Evolutionary conservation across 768 basidiomycete genomes (phyloP).

Genomic region (Rhizopogon sp.): DNA sequence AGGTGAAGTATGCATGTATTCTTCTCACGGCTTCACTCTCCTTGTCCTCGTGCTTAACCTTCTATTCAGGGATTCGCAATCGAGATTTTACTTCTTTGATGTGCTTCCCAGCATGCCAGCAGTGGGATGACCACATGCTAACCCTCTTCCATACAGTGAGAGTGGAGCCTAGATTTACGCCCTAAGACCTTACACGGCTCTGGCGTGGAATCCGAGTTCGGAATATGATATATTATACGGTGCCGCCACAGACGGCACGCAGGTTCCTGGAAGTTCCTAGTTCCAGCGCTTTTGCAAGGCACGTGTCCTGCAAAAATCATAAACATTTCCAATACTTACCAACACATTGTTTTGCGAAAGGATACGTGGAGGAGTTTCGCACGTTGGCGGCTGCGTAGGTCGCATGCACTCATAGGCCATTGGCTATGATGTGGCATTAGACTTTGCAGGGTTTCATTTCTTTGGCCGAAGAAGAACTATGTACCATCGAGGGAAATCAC

Average conservation of each 20-base stretch:
- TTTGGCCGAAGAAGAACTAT: no score
- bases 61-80: background rate
- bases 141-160: background rate
- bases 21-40: background rate
- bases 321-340: background rate
- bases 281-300: background rate
- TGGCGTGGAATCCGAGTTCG: background rate
- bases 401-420: background rate
- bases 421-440: background rate
- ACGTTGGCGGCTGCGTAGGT: background rate
- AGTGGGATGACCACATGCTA: background rate
- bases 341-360: background rate
- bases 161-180: background rate
- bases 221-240: background rate
- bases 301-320: background rate
- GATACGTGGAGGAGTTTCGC: background rate
- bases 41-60: background rate
- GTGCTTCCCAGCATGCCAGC: background rate
- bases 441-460: background rate
- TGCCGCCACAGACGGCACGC: background rate
- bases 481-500: background rate
- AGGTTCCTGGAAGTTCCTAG: background rate
- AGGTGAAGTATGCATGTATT: background rate
- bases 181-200: background rate
- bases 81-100: background rate